These are phyloP conservation scores for Penicillium sp. DNA, from an alignment of 2,329 filamentous ascomycete species.

Conservation along the genomic window DNA sequence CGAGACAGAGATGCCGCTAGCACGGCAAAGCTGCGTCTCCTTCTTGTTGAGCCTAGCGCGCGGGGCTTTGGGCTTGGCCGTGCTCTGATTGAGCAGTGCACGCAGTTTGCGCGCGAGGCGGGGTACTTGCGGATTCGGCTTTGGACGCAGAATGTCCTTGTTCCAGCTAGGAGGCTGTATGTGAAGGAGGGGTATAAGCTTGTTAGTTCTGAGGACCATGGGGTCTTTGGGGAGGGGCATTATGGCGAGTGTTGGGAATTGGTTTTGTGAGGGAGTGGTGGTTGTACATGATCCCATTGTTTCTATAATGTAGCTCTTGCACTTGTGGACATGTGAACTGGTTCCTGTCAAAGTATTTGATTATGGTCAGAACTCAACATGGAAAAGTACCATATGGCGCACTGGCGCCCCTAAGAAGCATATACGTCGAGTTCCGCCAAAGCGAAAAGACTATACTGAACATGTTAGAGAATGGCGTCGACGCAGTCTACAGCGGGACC, in stretches of 20 bases:
- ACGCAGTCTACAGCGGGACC: no score
- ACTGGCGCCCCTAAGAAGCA: no score
- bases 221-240: conserved; percentile 10
- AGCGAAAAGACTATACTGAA: no score
- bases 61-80: conserved; percentile 14
- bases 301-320: no score
- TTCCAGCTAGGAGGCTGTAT: conserved; percentile 14
- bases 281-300: not conserved
- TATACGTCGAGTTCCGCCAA: no score
- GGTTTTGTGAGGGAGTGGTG: not conserved
- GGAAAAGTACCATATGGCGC: no score
- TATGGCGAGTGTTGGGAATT: conserved; percentile 17
- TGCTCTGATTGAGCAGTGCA: conserved; percentile 13
- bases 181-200: conserved; percentile 14
- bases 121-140: conserved; percentile 13
- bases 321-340: no score
- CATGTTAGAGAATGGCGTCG: no score
- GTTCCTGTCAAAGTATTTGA: no score
- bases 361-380: no score
- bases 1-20: conserved; percentile 7
- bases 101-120: conserved; percentile 12
- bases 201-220: conserved; percentile 13
- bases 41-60: conserved; percentile 2
- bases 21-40: not conserved
- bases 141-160: conserved; percentile 16